A percentile compares a stretch with the other conserved stretches of the same genome.
These are phyloP conservation scores for Cylindrotheca fusiformis DNA, from an alignment of 108 stramenopile species.

Conservation along the genomic window DNA sequence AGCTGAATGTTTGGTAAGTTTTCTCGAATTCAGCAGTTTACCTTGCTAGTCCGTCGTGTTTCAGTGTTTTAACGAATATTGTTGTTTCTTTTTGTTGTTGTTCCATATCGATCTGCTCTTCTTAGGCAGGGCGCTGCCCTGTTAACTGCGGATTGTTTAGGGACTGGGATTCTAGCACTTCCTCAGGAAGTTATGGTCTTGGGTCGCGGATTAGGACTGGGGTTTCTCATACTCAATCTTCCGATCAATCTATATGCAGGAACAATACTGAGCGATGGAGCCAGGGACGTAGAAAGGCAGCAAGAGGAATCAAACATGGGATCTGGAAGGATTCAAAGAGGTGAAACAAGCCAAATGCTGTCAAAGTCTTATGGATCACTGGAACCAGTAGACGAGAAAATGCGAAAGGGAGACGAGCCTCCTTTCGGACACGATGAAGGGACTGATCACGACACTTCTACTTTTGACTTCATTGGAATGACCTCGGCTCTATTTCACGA, in stretches of 20 bases:
- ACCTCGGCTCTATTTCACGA: conserved; percentile 50
- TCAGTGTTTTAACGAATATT: no score
- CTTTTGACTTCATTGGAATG: conserved; percentile 74
- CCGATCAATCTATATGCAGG: conserved; percentile 70
- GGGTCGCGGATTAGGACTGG: conserved; percentile 39
- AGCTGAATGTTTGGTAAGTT: no score
- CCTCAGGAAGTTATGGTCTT: conserved; percentile 48
- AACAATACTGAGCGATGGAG: conserved; percentile 42
- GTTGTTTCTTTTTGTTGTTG: conserved; percentile 1
- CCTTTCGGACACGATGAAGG: not conserved
- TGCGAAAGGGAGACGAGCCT: not conserved
- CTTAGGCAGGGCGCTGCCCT: conserved; percentile 43
- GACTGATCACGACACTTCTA: conserved; percentile 42
- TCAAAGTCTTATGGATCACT: no score
- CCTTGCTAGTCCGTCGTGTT: no score
- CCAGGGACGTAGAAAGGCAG: conserved; percentile 43
- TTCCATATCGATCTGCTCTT: not conserved
- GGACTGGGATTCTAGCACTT: conserved; percentile 71
- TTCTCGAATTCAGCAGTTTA: no score
- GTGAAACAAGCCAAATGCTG: no score
- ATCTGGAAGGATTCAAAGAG: not conserved
- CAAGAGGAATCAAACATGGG: not conserved
- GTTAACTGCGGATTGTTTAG: conserved; percentile 73
- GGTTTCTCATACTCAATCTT: conserved; percentile 53
- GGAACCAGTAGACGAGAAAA: not conserved